Conservation (phyloP, 2,329 filamentous ascomycete species). For the Amesomyces nigricolor region DNA sequence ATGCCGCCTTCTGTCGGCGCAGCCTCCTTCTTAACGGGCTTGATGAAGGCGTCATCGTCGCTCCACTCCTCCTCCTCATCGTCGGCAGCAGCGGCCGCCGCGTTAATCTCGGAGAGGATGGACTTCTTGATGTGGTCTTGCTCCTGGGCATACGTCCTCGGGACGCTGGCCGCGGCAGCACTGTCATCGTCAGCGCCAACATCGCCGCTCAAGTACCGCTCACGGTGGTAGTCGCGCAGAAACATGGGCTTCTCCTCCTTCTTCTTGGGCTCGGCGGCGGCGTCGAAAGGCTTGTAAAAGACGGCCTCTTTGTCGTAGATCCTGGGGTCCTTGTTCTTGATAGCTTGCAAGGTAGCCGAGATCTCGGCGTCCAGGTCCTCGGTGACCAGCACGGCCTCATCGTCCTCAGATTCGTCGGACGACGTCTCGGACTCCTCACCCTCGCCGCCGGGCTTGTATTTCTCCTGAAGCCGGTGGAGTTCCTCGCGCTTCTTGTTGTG, state of each 20-base stretch:
- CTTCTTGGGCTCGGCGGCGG: conserved; percentile 37
- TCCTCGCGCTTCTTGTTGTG: conserved; percentile 98
- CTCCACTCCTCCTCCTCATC: conserved; percentile 47
- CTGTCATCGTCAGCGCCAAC: conserved; percentile 51
- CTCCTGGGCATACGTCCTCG: conserved; percentile 78
- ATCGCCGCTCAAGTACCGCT: conserved; percentile 75
- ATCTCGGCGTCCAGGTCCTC: conserved; percentile 83
- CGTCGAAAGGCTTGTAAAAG: conserved; percentile 68
- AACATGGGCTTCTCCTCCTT: conserved; percentile 80
- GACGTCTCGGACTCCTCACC: conserved; percentile 52
- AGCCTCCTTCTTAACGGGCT: conserved; percentile 55
- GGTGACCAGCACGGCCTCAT: conserved; percentile 81
- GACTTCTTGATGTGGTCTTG: conserved; percentile 76
- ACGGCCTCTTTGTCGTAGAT: conserved; percentile 76
- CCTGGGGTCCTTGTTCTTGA: conserved; percentile 82
- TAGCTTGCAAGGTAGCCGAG: conserved; percentile 77
- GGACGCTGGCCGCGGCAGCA: conserved; percentile 35
- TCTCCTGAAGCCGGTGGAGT: conserved; percentile 78
- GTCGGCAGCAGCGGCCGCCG: conserved; percentile 42
- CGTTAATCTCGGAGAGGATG: conserved; percentile 76
- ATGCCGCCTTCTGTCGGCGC: conserved; percentile 40
- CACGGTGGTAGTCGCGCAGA: conserved; percentile 83
- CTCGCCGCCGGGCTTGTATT: conserved; percentile 53
- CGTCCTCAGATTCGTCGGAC: conserved; percentile 78
- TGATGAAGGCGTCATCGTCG: conserved; percentile 68